Conservation (phyloP, 208 protist species). For the Leishmania guyanensis region DNA sequence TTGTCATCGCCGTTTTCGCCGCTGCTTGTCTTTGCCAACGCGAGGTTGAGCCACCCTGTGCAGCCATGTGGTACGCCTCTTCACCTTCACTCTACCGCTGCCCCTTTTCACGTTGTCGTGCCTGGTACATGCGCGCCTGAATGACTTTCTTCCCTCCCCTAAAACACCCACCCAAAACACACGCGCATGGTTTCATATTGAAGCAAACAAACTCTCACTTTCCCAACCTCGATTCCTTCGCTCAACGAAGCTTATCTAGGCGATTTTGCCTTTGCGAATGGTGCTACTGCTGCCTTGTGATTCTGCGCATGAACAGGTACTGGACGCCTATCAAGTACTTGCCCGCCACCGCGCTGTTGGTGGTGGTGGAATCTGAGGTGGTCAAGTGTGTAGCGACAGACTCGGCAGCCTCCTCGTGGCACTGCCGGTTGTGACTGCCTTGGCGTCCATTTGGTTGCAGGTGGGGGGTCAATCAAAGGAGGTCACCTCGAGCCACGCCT, state of each 20-base stretch:
- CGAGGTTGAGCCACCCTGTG: not conserved
- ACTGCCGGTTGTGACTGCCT: constrained; percentile 28
- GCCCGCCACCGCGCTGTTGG: constrained; percentile 31
- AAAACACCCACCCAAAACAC: not conserved
- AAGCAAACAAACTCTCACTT: not conserved
- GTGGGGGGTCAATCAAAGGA: constrained; percentile 24
- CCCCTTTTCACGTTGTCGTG: not conserved
- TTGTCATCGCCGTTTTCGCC: not conserved
- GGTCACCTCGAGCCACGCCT: constrained; percentile 33
- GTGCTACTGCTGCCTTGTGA: not conserved
- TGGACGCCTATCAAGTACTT: constrained; percentile 36
- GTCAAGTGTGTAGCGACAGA: constrained; percentile 36
- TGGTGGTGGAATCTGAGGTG: constrained; percentile 28
- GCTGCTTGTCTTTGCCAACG: not conserved
- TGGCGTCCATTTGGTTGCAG: constrained; percentile 37
- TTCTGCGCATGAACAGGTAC: not conserved
- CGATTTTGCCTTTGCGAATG: not conserved
- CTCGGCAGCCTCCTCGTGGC: constrained; percentile 38
- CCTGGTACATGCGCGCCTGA: not conserved
- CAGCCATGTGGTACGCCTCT: too few species aligned
- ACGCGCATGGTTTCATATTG: not conserved
- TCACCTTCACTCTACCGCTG: not conserved
- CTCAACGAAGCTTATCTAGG: not conserved
- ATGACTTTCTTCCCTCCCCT: not conserved
- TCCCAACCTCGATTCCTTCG: not conserved